Evolutionary conservation across 75 land plant species (phyloP).

Genomic region (Picea sitchensis): DNA sequence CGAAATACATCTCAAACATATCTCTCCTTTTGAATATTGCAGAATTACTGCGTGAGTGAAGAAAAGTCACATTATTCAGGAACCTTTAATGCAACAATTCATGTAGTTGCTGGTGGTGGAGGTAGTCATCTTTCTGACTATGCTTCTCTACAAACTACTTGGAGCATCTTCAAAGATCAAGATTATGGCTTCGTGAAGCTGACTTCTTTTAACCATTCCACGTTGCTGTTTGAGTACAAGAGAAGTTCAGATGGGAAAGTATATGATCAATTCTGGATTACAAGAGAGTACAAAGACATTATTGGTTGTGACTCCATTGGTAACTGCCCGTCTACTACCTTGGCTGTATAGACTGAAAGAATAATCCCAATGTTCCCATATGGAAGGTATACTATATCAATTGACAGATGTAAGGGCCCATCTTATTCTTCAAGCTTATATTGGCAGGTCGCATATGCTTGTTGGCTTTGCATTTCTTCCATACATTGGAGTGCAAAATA

Average conservation of each 20-base stretch:
- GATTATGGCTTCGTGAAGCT: conserved; percentile 90
- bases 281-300: conserved; percentile 78
- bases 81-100: conserved; percentile 84
- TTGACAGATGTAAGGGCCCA: no score
- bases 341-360: conserved; percentile 25
- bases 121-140: conserved; percentile 62
- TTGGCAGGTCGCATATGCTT: no score
- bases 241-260: conserved; percentile 77
- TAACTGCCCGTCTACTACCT: conserved; percentile 62
- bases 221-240: conserved; percentile 88
- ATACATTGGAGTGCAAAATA: no score
- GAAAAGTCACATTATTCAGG: conserved; percentile 65
- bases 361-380: no score
- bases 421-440: no score
- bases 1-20: neutral
- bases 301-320: conserved; percentile 64
- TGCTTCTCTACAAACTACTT: conserved; percentile 41
- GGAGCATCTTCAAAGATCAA: conserved; percentile 72
- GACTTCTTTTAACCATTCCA: conserved; percentile 89
- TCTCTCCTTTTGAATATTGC: conserved; percentile 12
- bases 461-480: no score
- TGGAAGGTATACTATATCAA: no score
- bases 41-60: conserved; percentile 69
- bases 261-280: conserved; percentile 82
- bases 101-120: conserved; percentile 90